Evolutionary conservation across 495 filamentous ascomycete genomes (phyloP), one percentile per base, ranked within the genome.

Genomic region (Annulohypoxylon bovei): DNA sequence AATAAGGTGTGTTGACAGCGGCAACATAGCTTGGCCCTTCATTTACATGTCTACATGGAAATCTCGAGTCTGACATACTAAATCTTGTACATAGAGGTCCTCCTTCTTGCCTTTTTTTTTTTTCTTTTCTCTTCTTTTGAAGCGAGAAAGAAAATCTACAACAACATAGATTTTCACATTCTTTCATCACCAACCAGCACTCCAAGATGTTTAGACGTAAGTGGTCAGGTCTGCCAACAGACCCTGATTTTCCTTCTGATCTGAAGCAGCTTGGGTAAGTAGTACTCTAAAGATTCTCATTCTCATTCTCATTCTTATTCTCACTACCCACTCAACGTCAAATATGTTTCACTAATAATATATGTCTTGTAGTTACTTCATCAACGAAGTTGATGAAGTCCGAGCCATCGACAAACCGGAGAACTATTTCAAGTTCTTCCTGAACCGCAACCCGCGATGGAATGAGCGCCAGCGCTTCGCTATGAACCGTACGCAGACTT

Each of bases 311-410:
- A 62, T 28, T 7, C 23, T 23, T 18, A 33, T 22, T 23, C 11
- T 55, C 16, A 35, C 32, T 55, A 4, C 33, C 53, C 59, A 25
- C 25, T 55, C 35, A n/a, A 20, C 9, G 20, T 30, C 12, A 14
- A 35, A 16, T 0, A 27, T 4, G 56, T 42, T 14, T 44, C n/a
- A 27, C 68, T 76, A 22, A 79, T 46, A 56, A 32, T 2, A 25
- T 33, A 3, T 16, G 22, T 0, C 7, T 30, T 27, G 1, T 54
- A 93, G 91, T 12, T 94, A 91, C 74, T 89, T 88, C 72, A 78
- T 94, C 81, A 92, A 89, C 57, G 83, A 88, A 2, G 78, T 87
- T 7, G 91, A 93, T 71, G 88, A 93, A 73, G 88, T 97, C 68
- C 86, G 90, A 44, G 86, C 82, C 68, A 88, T 91, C 65, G 81